Base-by-base conservation (phyloP, 2,329 filamentous ascomycete species). In the Epichloe gansuensis region DNA sequence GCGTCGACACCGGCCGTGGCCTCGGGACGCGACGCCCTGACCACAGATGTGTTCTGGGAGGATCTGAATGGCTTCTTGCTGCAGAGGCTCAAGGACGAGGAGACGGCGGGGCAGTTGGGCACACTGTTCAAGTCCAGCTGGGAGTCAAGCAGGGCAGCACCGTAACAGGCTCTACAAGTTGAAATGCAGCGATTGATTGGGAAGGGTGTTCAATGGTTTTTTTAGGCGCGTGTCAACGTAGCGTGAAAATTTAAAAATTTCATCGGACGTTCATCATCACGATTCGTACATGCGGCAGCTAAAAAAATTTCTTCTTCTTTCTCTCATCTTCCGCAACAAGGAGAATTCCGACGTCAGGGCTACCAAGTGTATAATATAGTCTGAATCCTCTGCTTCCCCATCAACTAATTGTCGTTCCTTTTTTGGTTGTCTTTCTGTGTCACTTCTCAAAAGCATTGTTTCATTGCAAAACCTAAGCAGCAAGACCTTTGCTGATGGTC, bases 31-130 rank as follows among this genome's bases (percentile, higher is more conserved):
- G 78, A 79, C 31, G 76, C 85, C 21, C 64, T 95, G 57, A 72
- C 80, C 62, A 85, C 81, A 12, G 80, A 85, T 6, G 82, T 78
- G 52, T 98, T 98, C 65, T 98, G 93, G 93, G 71, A 70, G 8
- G 93, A 97, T 71, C 68, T 98, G 57, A 82, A 82, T 63, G 86
- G 80, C 0, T 97, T 91, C 68, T 65, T 98, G 66, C 71, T 82
- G 63, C 86, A 91, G 72, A 80, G 88, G 65, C 70, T 95, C 61
- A 82, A 85, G 68, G 86, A 94, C 64, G 82, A 81, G 62, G 69
- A 69, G 53, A 68, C 75, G 63, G 87, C 85, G 1, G 79, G 80
- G 59, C 78, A 82, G 60, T 67, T 91, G 61, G 77, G 78, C 38
- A 72, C 67, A 5, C 65, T 86, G 23, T 96, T 96, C 64, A 85